Evolutionary conservation across 495 filamentous ascomycete genomes (phyloP), one percentile per base, ranked within the genome.

Genomic region (Mycothermus thermophilus): DNA sequence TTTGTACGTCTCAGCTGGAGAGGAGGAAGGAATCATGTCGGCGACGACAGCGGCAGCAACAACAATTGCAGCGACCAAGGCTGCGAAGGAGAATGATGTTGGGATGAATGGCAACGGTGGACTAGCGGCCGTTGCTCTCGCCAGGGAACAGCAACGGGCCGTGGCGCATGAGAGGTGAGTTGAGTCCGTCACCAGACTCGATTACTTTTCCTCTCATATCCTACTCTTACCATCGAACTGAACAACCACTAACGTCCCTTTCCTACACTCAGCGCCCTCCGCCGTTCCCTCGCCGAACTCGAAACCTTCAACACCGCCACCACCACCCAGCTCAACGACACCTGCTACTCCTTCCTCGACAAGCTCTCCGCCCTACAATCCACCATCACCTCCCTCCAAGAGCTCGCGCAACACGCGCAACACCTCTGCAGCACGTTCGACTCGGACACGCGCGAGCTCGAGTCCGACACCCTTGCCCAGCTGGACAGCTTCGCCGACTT

Each of bases 331-430:
- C 69, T 95, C n/a, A 83, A 93, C 48, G 79, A 80, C 44, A 85
- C 79, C 0, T 93, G 93, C 59, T 86, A 87, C 47, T 75, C 79
- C 3, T 66, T 95, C 4, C 64, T 90, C 11, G 79, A 88, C 49
- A 88, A 80, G 39, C 64, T 88, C 20, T 67, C 72, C 27, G 56
- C 72, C 0, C 61, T 95, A 21, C 75, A 78, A 33, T 62, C 67
- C 32, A 83, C 77, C 2, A 71, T 93, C 15, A 41, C 59, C 1
- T 72, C 66, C 3, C 69, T 95, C 13, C 75, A 80, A 40, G 72
- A 81, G 32, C 69, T 95, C 3, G 73, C 77, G 1, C 62, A 60
- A 6, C 69, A 72, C 18, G 79, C 75, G 7, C 59, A 66, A 11
- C 55, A 69, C 30, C 60, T 90, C 8, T 71, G 77, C 31, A 52